A percentile compares a stretch with the other conserved stretches of the same genome.
Evolutionary conservation across 1,139 yeast genomes (phyloP).

Genomic region (Lodderomyces beijingensis): DNA sequence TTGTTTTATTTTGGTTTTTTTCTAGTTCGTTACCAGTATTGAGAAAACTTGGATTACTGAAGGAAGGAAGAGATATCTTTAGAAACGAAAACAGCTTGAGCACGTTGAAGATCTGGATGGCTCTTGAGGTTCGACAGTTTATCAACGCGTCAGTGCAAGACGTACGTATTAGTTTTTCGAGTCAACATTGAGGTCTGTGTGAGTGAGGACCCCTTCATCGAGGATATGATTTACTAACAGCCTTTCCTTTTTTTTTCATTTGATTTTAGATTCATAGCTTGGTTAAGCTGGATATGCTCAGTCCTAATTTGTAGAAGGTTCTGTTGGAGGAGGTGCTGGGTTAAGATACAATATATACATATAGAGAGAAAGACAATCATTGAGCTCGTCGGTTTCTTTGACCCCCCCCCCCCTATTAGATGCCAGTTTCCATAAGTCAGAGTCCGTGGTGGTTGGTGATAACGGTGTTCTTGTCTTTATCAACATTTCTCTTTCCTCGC

Average conservation of each 20-base stretch:
- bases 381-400: too few species aligned
- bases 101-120: constrained; percentile 90
- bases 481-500: too few species aligned
- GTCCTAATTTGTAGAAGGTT: constrained; percentile 39
- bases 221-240: too few species aligned
- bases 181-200: too few species aligned
- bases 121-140: constrained; percentile 83
- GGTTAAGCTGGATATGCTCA: constrained; percentile 49
- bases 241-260: constrained; percentile 11
- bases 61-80: constrained; percentile 59
- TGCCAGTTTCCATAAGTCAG: too few species aligned
- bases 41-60: constrained; percentile 71
- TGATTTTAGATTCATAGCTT: constrained; percentile 34
- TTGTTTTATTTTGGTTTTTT: constrained; percentile 5
- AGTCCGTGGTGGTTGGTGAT: too few species aligned
- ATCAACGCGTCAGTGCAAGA: constrained; percentile 83
- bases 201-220: too few species aligned
- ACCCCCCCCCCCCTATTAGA: too few species aligned
- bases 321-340: too few species aligned
- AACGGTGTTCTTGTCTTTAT: too few species aligned
- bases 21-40: constrained; percentile 83
- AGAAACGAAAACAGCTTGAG: constrained; percentile 59
- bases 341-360: too few species aligned
- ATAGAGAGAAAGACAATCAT: too few species aligned
- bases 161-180: constrained; percentile 33